A percentile compares a stretch with the other conserved stretches of the same genome.
Conservation (phyloP, 2,329 filamentous ascomycete species). For the Aspergillus sp. region DNA sequence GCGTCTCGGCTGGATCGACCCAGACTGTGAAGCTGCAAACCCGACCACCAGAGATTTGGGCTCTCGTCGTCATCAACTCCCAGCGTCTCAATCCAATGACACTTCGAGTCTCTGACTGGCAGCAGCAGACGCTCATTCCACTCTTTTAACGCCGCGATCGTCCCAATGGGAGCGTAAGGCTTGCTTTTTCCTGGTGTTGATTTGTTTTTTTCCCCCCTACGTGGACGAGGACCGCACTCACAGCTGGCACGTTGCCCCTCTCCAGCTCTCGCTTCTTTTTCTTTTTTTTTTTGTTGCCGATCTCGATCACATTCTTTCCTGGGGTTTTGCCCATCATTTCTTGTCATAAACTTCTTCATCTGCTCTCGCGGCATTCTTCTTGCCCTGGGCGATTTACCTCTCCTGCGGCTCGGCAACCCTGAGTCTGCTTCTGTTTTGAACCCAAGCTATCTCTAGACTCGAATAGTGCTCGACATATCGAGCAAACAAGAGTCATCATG, state of each 20-base stretch:
- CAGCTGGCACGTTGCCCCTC: background rate
- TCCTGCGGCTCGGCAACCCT: background rate
- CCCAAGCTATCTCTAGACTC: background rate
- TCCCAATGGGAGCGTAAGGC: background rate
- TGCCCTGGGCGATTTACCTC: background rate
- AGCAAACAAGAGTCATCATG: background rate
- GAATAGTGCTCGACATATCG: background rate
- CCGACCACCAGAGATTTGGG: background rate
- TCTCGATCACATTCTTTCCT: background rate
- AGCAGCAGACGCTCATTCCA: constrained; percentile 2
- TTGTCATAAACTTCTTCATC: background rate
- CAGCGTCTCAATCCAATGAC: background rate
- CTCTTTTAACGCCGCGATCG: constrained; percentile 1
- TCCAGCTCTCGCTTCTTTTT: background rate
- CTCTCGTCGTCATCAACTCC: constrained; percentile 1
- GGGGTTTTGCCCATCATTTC: background rate
- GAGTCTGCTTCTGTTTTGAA: background rate
- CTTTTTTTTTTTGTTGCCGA: constrained; percentile 1
- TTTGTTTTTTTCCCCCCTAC: constrained; percentile 7
- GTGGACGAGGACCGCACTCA: background rate
- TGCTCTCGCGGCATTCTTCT: constrained; percentile 1
- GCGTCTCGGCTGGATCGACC: constrained; percentile 10
- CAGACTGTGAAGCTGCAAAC: background rate
- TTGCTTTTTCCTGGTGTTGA: constrained; percentile 1
- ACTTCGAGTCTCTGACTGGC: background rate